Evolutionary conservation across 805 yeast genomes (phyloP).

Genomic region (Candida multigemmis): DNA sequence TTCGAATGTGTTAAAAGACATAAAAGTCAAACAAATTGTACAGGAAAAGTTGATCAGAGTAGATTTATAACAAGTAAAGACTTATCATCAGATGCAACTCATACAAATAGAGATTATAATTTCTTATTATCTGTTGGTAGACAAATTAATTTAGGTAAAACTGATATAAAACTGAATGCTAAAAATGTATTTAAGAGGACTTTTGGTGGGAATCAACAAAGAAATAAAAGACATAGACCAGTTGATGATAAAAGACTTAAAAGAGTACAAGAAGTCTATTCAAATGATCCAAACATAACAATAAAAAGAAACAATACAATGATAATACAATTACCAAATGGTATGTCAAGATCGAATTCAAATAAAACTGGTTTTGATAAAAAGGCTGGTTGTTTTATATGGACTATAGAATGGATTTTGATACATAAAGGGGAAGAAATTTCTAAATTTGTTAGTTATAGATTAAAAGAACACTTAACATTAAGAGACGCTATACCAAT

Average conservation of each 20-base stretch:
- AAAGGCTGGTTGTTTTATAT: constrained; percentile 47
- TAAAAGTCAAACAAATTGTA: constrained; percentile 52
- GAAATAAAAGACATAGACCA: too few species aligned
- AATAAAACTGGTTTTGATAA: constrained; percentile 70
- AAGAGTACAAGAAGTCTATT: constrained; percentile 12
- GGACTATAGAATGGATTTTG: constrained; percentile 75
- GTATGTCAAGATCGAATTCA: constrained; percentile 57
- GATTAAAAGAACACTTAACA: constrained; percentile 26
- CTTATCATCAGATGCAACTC: constrained; percentile 27
- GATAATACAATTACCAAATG: constrained; percentile 54
- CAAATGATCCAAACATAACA: constrained; percentile 16
- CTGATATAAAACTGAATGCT: constrained; percentile 35
- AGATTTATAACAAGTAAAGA: constrained; percentile 42
- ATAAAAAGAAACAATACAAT: constrained; percentile 56
- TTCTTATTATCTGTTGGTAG: constrained; percentile 57
- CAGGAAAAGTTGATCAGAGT: constrained; percentile 58
- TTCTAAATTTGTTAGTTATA: constrained; percentile 32
- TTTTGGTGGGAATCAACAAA: constrained; percentile 5
- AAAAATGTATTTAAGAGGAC: constrained; percentile 32
- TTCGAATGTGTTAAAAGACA: constrained; percentile 64
- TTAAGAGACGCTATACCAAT: constrained; percentile 34
- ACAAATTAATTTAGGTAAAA: constrained; percentile 46
- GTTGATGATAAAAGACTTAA: constrained; percentile 14
- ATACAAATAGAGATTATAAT: constrained; percentile 78
- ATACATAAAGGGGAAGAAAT: constrained; percentile 14